Evolutionary conservation across 2,329 filamentous ascomycete genomes (phyloP).

Genomic region (Colletotrichum sp.): DNA sequence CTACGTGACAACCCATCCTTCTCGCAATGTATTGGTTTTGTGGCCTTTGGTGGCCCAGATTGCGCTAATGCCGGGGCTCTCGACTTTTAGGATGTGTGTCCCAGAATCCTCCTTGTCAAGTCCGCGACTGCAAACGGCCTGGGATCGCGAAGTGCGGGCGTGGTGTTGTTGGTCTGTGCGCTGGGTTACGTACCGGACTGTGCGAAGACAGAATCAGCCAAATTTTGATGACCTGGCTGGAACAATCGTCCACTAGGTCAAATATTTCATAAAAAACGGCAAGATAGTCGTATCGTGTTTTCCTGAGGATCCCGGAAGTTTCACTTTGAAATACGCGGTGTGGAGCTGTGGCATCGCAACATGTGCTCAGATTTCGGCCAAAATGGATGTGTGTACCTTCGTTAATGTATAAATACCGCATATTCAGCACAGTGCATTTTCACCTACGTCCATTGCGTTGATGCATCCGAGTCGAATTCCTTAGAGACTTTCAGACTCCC

Average conservation of each 20-base stretch:
- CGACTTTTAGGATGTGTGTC: background rate
- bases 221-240: background rate
- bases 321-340: background rate
- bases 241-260: background rate
- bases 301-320: rapidly evolving
- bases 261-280: background rate
- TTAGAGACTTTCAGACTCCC: background rate
- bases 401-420: background rate
- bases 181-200: background rate
- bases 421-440: background rate
- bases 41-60: background rate
- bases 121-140: background rate
- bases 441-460: background rate
- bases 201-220: background rate
- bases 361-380: background rate
- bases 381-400: background rate
- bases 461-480: rapidly evolving
- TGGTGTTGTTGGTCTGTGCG: background rate
- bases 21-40: background rate
- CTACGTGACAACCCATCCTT: background rate
- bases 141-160: background rate
- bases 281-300: rapidly evolving
- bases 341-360: background rate
- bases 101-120: background rate
- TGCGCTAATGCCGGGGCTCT: background rate